phyloP scores from a whole-genome alignment of 1,284 basidiomycete genomes.

The Rhodotorula sp. region DNA sequence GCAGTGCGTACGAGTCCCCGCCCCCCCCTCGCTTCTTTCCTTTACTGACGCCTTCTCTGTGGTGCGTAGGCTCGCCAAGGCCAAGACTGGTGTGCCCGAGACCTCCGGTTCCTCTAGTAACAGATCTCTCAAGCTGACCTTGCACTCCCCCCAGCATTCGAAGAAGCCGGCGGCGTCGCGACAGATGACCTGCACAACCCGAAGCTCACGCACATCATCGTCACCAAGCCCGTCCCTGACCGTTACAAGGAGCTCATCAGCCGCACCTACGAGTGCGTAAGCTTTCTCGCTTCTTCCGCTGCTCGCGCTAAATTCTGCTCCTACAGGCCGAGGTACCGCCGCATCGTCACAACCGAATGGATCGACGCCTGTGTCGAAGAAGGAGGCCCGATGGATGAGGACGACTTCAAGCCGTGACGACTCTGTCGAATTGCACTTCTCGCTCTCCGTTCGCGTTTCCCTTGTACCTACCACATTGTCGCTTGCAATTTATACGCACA shows the following conservation, averaged over 20 bases:
- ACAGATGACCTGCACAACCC: slow-evolving; percentile 63
- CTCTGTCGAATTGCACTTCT: no score
- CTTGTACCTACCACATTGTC: neutral
- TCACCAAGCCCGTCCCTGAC: slow-evolving; percentile 55
- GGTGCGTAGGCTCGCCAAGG: slow-evolving; percentile 57
- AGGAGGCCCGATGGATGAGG: slow-evolving; percentile 24
- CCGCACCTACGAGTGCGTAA: slow-evolving; percentile 16
- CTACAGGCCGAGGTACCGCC: slow-evolving; percentile 37
- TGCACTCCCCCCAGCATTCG: slow-evolving; percentile 52
- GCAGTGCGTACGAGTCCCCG: neutral
- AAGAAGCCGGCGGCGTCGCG: slow-evolving; percentile 67
- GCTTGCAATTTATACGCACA: neutral
- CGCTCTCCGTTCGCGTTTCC: slow-evolving; percentile 2
- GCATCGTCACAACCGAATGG: slow-evolving; percentile 37
- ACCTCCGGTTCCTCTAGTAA: neutral
- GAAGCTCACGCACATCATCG: slow-evolving; percentile 76
- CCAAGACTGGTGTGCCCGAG: slow-evolving; percentile 48
- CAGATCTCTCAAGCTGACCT: neutral
- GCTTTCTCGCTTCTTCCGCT: neutral
- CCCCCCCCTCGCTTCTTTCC: no score
- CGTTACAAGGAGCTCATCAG: slow-evolving; percentile 21
- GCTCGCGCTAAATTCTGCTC: neutral
- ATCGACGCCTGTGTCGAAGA: slow-evolving; percentile 32
- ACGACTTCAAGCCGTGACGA: slow-evolving; percentile 23
- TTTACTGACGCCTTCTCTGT: neutral